These are phyloP conservation scores for Canna indica DNA, from an alignment of 176 grass and related monocot genomes.

Conservation along the genomic window DNA sequence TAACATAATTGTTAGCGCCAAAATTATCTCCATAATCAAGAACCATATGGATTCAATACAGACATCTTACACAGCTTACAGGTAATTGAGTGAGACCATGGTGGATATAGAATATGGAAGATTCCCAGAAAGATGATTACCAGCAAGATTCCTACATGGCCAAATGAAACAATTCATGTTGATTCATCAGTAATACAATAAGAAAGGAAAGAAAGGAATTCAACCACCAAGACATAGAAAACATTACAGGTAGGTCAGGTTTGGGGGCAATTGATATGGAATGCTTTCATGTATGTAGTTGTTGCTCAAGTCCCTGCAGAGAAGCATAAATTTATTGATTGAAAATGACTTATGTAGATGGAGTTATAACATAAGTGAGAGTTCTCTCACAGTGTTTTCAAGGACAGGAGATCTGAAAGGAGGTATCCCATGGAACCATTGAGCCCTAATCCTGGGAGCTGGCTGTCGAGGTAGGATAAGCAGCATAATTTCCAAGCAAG, in stretches of 20 bases:
- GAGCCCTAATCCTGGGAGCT: slow-evolving; percentile 62
- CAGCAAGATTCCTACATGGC: slow-evolving; percentile 64
- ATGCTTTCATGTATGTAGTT: slow-evolving; percentile 64
- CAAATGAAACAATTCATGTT: slow-evolving; percentile 5
- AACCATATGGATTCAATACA: slow-evolving; percentile 7
- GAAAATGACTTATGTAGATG: background rate
- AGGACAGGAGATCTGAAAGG: slow-evolving; percentile 47
- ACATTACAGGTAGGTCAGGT: slow-evolving; percentile 86
- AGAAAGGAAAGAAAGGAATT: slow-evolving; percentile 6
- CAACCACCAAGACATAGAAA: slow-evolving; percentile 17
- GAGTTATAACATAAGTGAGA: slow-evolving; percentile 13
- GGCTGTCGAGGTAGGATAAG: slow-evolving; percentile 32
- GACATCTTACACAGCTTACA: slow-evolving; percentile 79
- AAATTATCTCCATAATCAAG: slow-evolving; percentile 1
- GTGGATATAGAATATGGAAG: slow-evolving; percentile 81
- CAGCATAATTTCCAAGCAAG: slow-evolving; percentile 2
- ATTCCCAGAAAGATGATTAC: slow-evolving; percentile 62
- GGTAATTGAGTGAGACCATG: slow-evolving; percentile 64
- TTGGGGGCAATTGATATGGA: slow-evolving; percentile 81
- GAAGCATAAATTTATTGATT: slow-evolving; percentile 5
- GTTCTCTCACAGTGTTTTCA: slow-evolving; percentile 73
- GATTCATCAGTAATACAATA: background rate
- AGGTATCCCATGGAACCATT: slow-evolving; percentile 77
- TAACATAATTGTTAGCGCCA: slow-evolving; percentile 12
- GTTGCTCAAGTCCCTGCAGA: slow-evolving; percentile 71